Conservation (phyloP, 176 grass and related monocot species). For the Musa itinerans region DNA sequence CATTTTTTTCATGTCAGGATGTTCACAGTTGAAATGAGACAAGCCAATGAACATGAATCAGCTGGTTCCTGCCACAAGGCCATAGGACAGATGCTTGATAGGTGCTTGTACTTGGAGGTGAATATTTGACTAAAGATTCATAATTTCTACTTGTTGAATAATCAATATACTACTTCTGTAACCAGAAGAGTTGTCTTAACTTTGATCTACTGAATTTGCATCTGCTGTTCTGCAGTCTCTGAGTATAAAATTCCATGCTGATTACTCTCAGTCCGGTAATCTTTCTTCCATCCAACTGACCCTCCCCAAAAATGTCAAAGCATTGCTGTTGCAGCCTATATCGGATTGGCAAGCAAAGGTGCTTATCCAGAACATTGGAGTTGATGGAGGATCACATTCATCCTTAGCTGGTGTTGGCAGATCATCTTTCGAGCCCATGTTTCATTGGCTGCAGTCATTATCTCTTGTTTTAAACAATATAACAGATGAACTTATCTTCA, state of each 20-base stretch:
- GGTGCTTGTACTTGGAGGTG: conserved; percentile 66
- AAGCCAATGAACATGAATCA: conserved; percentile 16
- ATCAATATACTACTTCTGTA: neutral
- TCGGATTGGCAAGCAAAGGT: conserved; percentile 40
- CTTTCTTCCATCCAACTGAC: conserved; percentile 22
- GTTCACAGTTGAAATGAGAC: conserved; percentile 30
- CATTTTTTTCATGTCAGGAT: conserved; percentile 22
- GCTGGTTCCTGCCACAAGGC: conserved; percentile 30
- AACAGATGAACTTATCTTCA: conserved; percentile 55
- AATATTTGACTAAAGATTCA: conserved; percentile 1
- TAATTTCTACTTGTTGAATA: neutral
- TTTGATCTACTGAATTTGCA: neutral
- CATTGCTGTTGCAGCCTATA: conserved; percentile 60
- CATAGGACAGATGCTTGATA: conserved; percentile 40
- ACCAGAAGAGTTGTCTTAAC: neutral
- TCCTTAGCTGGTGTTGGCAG: neutral
- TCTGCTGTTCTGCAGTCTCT: conserved; percentile 50
- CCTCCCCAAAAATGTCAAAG: conserved; percentile 56
- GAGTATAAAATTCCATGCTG: conserved; percentile 56
- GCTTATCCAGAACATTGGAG: conserved; percentile 28
- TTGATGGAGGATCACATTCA: neutral
- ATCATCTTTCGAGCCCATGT: conserved; percentile 14
- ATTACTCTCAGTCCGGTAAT: conserved; percentile 28
- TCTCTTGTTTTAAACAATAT: conserved; percentile 75
- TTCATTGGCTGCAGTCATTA: conserved; percentile 47